Evolutionary conservation across 164 flowering plant species (phyloP).

Genomic region (Magnolia kwangsiensis): DNA sequence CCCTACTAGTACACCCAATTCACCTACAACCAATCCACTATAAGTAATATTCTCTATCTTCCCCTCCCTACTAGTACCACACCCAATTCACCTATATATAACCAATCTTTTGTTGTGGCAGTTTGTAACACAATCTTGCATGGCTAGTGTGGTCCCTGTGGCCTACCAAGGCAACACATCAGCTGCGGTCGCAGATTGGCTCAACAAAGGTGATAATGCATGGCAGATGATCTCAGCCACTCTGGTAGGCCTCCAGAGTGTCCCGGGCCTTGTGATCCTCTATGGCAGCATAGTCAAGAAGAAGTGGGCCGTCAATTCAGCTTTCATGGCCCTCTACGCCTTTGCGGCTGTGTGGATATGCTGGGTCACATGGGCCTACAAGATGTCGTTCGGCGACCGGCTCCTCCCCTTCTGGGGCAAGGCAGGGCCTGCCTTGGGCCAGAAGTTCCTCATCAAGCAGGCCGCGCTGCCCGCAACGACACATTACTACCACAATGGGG

Average conservation of each 20-base stretch:
- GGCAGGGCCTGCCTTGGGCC: constrained; percentile 20
- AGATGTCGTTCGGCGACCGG: constrained; percentile 20
- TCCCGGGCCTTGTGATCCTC: constrained; percentile 21
- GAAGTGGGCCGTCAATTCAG: constrained; percentile 25
- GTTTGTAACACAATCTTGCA: not conserved
- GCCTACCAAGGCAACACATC: constrained; percentile 19
- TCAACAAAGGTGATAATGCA: constrained; percentile 23
- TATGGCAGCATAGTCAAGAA: constrained; percentile 23
- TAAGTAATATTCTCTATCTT: too few species aligned
- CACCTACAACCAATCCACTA: too few species aligned
- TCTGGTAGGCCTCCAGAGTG: constrained; percentile 18
- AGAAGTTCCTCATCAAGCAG: constrained; percentile 18
- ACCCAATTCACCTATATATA: too few species aligned
- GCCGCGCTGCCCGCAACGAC: constrained; percentile 15
- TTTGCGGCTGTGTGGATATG: constrained; percentile 20
- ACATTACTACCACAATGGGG: constrained; percentile 15
- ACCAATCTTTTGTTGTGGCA: too few species aligned
- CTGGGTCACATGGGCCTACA: constrained; percentile 22
- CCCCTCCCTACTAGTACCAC: too few species aligned
- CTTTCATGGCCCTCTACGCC: constrained; percentile 25
- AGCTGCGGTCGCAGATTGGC: constrained; percentile 17
- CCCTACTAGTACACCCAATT: too few species aligned
- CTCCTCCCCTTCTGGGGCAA: constrained; percentile 24
- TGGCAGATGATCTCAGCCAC: constrained; percentile 23
- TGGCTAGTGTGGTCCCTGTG: constrained; percentile 4